Evolutionary conservation across 1,284 basidiomycete species (phyloP), one percentile per base, ranked within the genome.

Genomic region (Puccinia polysora): DNA sequence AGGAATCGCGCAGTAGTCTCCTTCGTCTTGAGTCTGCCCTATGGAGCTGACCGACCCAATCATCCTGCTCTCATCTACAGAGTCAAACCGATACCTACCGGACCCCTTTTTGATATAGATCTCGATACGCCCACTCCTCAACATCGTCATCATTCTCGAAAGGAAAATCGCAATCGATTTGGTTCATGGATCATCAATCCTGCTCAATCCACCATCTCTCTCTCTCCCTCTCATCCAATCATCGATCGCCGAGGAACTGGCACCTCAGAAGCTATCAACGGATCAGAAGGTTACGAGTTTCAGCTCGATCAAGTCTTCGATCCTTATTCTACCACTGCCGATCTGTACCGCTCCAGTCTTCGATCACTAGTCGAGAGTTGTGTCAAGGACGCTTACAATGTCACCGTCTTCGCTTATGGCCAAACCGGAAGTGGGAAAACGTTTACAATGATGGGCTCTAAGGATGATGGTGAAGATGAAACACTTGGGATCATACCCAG

Each of bases 401-500:
- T 91, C 12, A 91, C 97, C 75, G 86, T 95, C 62, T 96, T 96
- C 77, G 92, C 92, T 1, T 99, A 99, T 78, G 92, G 91, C 40
- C 81, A 82, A 63, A 91, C 90, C 0, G 89, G 89, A 1, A 89
- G 89, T 20, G 93, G 93, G 64, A 97, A 96, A 83, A 96, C 93
- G 0, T 93, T 89, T 78, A 96, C 93, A 15, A 72, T 72, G 69
- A 85, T 84, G 6, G 58, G 68, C 10, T 40, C 30, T 2, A 43
- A 38, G 30, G 34, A 70, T 52, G 63, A 40, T 23, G 95, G 95
- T 10, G 87, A 85, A 43, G 86, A 88, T 10, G 83, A 85, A 2
- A 88, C 97, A 76, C 92, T 92, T 0, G 95, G 95, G 73, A 94
- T 98, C 75, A 97, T 97, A 73, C 92, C 94, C 0, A 86, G 90